Evolutionary conservation across 352 stramenopile genomes (phyloP), one percentile per base, ranked within the genome.

Genomic region (Phytophthora hibernalis): DNA sequence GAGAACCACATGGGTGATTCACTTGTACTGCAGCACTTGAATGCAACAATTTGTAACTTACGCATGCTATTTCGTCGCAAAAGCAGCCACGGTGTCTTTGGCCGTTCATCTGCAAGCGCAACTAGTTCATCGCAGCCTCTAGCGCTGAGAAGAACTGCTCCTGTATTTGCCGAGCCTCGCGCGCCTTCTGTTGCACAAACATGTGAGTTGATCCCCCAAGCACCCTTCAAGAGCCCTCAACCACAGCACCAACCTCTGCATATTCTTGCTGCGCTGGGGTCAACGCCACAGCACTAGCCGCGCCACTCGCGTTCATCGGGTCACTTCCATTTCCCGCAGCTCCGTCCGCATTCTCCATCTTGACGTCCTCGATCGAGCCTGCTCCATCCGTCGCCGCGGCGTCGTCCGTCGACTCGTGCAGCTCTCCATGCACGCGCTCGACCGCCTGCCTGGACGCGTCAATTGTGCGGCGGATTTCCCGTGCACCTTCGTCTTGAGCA

Each of bases 401-500:
- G 10, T 90, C 84, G 21, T 91, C 84, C 16, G 61, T 58, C 10
- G 75, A 68, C 37, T 85, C 74, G 51, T 91, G 80, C 53, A 93
- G 68, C 21, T 92, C 65, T 26, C 68, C 70, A 60, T 93, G 83
- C 54, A 80, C 78, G 13, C 73, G 74, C 43, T 92, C 85, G 16
- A 93, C 85, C 0, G 70, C 77, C 66, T 74, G 77, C 15, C 85
- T 71, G 3, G 85, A 82, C 21, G 86, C 82, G 45, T 93, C 85
- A 37, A 93, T 92, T 9, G 80, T 89, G 60, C 79, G 80, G 11
- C 85, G 85, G 49, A 95, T 92, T 20, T 96, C 86, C 16, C 84
- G 74, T 94, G 77, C 26, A 96, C 86, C 70, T 96, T 83, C 13
- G 70, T 74, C 64, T 88, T 78, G 38, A 96, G 84, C 84, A 94